A percentile compares a stretch with the other conserved stretches of the same genome.
Conservation (phyloP, 2,329 filamentous ascomycete genomes). For the Kalmusia sp. region DNA sequence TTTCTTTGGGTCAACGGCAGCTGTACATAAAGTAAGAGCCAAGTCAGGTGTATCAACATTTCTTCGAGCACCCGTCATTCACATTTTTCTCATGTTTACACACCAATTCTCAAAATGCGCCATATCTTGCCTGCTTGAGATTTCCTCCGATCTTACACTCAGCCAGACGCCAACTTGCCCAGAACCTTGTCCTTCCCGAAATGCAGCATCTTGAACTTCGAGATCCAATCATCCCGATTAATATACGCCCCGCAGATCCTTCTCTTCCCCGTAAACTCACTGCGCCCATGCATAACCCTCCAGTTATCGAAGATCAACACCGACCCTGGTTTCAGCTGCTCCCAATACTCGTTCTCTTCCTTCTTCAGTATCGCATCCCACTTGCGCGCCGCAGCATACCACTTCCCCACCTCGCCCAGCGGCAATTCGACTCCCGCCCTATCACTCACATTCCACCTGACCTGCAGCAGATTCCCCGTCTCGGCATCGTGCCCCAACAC, state of each 20-base stretch:
- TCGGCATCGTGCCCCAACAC: slow-evolving; percentile 69
- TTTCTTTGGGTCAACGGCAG: slow-evolving; percentile 25
- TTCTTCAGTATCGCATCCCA: slow-evolving; percentile 75
- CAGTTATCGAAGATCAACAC: slow-evolving; percentile 96
- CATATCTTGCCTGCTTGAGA: too few relatives aligned
- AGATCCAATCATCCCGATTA: slow-evolving; percentile 32
- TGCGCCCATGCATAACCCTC: slow-evolving; percentile 88
- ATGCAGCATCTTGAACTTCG: slow-evolving; percentile 26
- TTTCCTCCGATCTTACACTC: background rate
- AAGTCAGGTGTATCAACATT: slow-evolving; percentile 40
- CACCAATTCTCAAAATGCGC: too few relatives aligned
- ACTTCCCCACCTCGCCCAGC: slow-evolving; percentile 60
- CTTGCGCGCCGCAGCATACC: slow-evolving; percentile 81
- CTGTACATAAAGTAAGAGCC: slow-evolving; percentile 36
- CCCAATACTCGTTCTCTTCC: slow-evolving; percentile 74
- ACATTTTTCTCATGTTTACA: background rate
- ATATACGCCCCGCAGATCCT: slow-evolving; percentile 87
- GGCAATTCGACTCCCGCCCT: slow-evolving; percentile 71
- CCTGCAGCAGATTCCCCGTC: slow-evolving; percentile 60
- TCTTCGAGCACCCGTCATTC: slow-evolving; percentile 16
- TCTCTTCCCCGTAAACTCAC: slow-evolving; percentile 80
- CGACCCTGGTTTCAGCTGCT: slow-evolving; percentile 79
- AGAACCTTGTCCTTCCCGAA: slow-evolving; percentile 24
- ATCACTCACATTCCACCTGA: slow-evolving; percentile 95
- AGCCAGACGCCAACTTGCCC: slow-evolving; percentile 19